phyloP scores from a whole-genome alignment of 1,284 basidiomycete genomes.

The Papiliotrema terrestris region DNA sequence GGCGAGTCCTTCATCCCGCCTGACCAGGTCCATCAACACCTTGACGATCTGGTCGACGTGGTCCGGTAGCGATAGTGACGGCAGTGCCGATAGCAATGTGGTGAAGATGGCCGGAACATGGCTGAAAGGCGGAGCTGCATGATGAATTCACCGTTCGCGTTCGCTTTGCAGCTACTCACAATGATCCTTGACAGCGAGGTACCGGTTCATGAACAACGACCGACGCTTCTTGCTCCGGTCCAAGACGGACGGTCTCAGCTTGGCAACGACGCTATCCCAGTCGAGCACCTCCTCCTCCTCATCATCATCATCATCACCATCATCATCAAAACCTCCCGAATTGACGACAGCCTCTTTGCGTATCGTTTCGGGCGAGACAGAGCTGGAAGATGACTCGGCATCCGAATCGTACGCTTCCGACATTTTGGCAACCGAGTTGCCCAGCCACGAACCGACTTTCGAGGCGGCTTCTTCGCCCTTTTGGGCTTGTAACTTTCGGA shows the following conservation, averaged over 20 bases:
- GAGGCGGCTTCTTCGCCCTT: conserved; percentile 36
- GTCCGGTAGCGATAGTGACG: conserved; percentile 18
- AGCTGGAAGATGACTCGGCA: conserved; percentile 16
- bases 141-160: background rate
- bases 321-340: conserved; percentile 8
- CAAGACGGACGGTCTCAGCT: conserved; percentile 25
- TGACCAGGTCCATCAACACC: conserved; percentile 30
- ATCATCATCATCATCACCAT: conserved; percentile 24
- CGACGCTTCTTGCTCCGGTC: conserved; percentile 36
- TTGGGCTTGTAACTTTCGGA: conserved; percentile 40
- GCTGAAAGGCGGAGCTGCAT: conserved; percentile 24
- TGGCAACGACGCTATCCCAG: conserved; percentile 32
- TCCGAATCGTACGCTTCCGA: conserved; percentile 39
- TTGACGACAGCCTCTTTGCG: background rate
- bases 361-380: conserved; percentile 1
- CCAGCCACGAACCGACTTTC: conserved; percentile 49
- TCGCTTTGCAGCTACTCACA: conserved; percentile 25
- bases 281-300: conserved; percentile 29
- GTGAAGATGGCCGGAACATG: conserved; percentile 23
- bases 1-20: conserved; percentile 33
- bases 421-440: conserved; percentile 23
- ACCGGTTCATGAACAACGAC: conserved; percentile 30
- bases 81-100: conserved; percentile 23
- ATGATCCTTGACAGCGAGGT: conserved; percentile 35
- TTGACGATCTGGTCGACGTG: conserved; percentile 30